Evolutionary conservation across 352 stramenopile species (phyloP).

Genomic region (Globisporangium abappressorium): DNA sequence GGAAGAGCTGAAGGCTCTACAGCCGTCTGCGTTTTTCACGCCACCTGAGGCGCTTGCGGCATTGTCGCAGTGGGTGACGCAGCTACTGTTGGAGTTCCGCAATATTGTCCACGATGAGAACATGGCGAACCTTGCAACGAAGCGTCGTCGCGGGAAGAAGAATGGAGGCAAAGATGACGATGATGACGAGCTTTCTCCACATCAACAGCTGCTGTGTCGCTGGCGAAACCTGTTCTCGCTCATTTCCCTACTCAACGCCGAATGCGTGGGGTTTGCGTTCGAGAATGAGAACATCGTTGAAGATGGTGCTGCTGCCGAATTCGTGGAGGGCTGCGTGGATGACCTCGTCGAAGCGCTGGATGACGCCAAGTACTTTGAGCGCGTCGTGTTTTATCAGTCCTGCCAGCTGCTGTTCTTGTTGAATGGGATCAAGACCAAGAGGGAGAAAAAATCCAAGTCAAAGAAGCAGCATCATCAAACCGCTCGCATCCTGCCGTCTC

Average conservation of each 20-base stretch:
- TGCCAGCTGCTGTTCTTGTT: constrained; percentile 57
- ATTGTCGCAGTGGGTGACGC: constrained; percentile 52
- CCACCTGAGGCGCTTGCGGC: constrained; percentile 38
- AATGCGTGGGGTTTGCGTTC: constrained; percentile 65
- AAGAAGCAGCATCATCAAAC: constrained; percentile 26
- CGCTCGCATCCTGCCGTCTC: constrained; percentile 18
- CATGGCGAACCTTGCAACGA: constrained; percentile 40
- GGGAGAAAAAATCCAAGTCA: constrained; percentile 34
- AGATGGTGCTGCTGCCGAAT: constrained; percentile 37
- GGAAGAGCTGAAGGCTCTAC: constrained; percentile 41
- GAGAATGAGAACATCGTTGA: constrained; percentile 40
- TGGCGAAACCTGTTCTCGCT: constrained; percentile 78
- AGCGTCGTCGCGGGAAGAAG: constrained; percentile 44
- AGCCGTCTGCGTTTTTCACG: constrained; percentile 64
- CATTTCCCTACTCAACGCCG: constrained; percentile 47
- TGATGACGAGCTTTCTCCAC: constrained; percentile 27
- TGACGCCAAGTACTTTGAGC: constrained; percentile 57
- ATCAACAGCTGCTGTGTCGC: constrained; percentile 44
- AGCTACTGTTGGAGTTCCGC: constrained; percentile 49
- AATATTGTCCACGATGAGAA: constrained; percentile 31
- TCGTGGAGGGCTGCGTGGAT: constrained; percentile 48
- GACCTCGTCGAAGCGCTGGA: constrained; percentile 41
- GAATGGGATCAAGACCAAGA: constrained; percentile 28
- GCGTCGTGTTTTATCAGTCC: constrained; percentile 59
- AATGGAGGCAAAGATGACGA: constrained; percentile 5